These are phyloP conservation scores for Mycena haematopus DNA, from an alignment of 768 basidiomycete species.

Conservation along the genomic window DNA sequence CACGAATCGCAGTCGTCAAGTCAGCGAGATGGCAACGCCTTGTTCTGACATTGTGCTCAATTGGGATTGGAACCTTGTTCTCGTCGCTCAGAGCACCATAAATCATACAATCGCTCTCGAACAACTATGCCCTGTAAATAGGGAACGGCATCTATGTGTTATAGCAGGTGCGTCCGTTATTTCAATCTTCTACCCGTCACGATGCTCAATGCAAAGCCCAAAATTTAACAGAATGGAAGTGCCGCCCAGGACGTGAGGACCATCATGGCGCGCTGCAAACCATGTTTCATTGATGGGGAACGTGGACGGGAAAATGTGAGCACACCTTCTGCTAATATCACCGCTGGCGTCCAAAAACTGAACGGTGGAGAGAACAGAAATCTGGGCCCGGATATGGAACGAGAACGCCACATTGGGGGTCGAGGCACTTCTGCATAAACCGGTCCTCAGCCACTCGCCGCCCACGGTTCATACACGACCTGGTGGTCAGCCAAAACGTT, in stretches of 20 bases:
- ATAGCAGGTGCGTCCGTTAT: too few relatives aligned
- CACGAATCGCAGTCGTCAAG: not conserved
- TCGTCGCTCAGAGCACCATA: not conserved
- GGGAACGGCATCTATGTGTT: too few relatives aligned
- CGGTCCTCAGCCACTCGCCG: not conserved
- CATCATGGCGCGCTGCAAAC: not conserved
- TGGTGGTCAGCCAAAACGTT: not conserved
- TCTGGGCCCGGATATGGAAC: not conserved
- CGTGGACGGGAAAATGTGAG: not conserved
- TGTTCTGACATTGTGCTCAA: not conserved
- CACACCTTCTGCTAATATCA: not conserved
- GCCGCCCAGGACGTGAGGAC: too few relatives aligned
- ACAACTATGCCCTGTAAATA: too few relatives aligned
- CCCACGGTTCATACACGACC: not conserved
- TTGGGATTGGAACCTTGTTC: not conserved
- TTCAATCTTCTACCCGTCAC: too few relatives aligned
- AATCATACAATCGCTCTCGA: too few relatives aligned
- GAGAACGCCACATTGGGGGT: not conserved
- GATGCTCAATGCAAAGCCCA: too few relatives aligned
- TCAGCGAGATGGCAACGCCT: not conserved
- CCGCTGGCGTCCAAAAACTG: not conserved
- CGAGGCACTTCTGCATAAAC: not conserved
- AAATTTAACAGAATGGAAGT: too few relatives aligned
- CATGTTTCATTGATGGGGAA: not conserved
- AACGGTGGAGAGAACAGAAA: not conserved